Evolutionary conservation across 75 land plant species (phyloP).

Genomic region (Picea sitchensis): DNA sequence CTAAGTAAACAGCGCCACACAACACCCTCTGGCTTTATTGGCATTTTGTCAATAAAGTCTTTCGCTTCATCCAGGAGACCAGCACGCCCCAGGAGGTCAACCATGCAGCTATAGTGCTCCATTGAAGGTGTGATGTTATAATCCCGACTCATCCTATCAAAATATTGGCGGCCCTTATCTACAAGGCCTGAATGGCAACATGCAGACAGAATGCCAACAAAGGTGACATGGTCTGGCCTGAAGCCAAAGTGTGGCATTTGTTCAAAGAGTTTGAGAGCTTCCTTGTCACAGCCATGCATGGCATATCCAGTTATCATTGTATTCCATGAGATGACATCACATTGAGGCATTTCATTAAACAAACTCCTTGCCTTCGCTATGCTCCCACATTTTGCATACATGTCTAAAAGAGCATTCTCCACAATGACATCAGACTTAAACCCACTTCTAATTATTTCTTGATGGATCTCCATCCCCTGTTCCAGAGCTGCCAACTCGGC

Average conservation of each 20-base stretch:
- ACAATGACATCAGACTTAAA: background rate
- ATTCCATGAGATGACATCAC: constrained; percentile 16
- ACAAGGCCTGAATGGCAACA: constrained; percentile 8
- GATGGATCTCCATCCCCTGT: background rate
- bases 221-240: constrained; percentile 2
- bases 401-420: constrained; percentile 7
- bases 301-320: constrained; percentile 17
- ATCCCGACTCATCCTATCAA: background rate
- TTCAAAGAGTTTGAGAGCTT: constrained; percentile 4
- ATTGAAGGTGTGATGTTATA: background rate
- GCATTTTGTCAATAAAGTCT: constrained; percentile 6
- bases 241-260: constrained; percentile 8
- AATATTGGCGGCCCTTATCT: background rate
- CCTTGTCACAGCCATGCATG: background rate
- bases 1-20: constrained; percentile 6
- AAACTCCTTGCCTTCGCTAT: background rate
- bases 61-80: constrained; percentile 3
- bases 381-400: constrained; percentile 20
- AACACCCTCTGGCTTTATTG: background rate
- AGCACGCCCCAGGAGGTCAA: constrained; percentile 13
- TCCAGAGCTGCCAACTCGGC: constrained; percentile 1
- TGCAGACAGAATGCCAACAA: background rate
- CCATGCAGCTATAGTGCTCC: constrained; percentile 9
- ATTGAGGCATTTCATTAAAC: constrained; percentile 13
- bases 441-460: background rate